phyloP scores from a whole-genome alignment of 2,329 filamentous ascomycete genomes.

The Claviceps africana region DNA sequence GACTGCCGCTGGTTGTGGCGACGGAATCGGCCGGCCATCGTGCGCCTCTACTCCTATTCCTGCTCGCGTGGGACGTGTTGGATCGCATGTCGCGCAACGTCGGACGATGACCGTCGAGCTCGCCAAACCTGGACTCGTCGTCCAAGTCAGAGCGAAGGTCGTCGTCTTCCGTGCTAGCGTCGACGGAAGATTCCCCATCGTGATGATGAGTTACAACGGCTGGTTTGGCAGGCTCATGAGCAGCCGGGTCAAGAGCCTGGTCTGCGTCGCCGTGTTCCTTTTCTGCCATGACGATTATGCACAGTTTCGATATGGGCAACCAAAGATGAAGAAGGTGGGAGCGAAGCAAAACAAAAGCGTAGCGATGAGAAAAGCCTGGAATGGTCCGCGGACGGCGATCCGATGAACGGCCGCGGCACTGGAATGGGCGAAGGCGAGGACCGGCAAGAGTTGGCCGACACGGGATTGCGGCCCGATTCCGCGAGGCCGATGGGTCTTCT shows the following conservation, averaged over 20 bases:
- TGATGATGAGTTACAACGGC: not conserved
- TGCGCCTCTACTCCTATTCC: conserved; percentile 4
- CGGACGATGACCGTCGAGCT: conserved; percentile 10
- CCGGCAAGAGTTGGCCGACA: not conserved
- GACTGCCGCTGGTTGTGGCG: conserved; percentile 6
- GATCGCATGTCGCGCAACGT: conserved; percentile 8
- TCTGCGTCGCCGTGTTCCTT: not conserved
- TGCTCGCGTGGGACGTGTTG: conserved; percentile 2
- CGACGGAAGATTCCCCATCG: not conserved
- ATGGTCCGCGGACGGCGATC: not conserved
- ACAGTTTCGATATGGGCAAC: not conserved
- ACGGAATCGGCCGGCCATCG: conserved; percentile 4
- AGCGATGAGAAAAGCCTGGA: not conserved
- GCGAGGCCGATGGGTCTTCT: not conserved
- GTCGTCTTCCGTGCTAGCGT: not conserved
- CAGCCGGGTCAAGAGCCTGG: not conserved
- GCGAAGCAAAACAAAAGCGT: not conserved
- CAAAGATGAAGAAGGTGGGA: not conserved
- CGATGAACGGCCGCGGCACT: not conserved
- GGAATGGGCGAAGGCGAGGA: not conserved
- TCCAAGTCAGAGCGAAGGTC: not conserved
- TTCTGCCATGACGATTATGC: not conserved
- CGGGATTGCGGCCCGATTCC: not conserved
- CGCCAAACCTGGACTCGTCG: conserved; percentile 1
- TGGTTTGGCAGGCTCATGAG: not conserved